Conservation (phyloP, 306 rosid species). For the Heteromeles arbutifolia region DNA sequence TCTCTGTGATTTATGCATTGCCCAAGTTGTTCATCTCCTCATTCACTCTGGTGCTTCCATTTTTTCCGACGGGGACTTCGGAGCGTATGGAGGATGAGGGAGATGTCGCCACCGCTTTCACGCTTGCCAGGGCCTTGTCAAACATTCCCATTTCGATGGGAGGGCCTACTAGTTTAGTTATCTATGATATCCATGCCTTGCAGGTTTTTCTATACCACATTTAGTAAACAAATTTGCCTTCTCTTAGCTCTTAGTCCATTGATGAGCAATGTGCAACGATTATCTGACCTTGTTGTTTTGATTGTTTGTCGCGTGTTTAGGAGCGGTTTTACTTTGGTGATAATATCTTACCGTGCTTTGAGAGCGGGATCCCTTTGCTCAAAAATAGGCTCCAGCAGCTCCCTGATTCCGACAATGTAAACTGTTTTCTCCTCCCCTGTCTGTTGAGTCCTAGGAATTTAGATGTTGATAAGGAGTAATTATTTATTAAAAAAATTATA, state of each 20-base stretch:
- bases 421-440: slow-evolving; percentile 7
- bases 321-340: slow-evolving; percentile 99
- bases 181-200: slow-evolving; percentile 94
- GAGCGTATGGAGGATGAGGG: slow-evolving; percentile 99
- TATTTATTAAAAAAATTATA: neutral
- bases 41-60: slow-evolving; percentile 89
- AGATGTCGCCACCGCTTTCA: slow-evolving; percentile 94
- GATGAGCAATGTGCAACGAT: neutral
- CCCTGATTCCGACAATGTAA: slow-evolving; percentile 91
- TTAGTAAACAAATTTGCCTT: neutral
- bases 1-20: slow-evolving; percentile 85
- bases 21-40: slow-evolving; percentile 86
- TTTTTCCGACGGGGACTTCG: slow-evolving; percentile 91
- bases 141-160: slow-evolving; percentile 95
- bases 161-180: slow-evolving; percentile 92
- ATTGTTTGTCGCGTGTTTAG: slow-evolving; percentile 32
- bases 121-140: slow-evolving; percentile 87
- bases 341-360: slow-evolving; percentile 92
- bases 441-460: neutral
- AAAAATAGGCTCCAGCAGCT: slow-evolving; percentile 78
- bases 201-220: slow-evolving; percentile 46
- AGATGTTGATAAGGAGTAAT: neutral
- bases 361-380: slow-evolving; percentile 93
- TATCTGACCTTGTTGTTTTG: slow-evolving; percentile 9
- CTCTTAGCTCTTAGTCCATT: neutral